These are phyloP conservation scores for Candida neerlandica DNA, from an alignment of 1,139 yeast genomes.

Conservation along the genomic window DNA sequence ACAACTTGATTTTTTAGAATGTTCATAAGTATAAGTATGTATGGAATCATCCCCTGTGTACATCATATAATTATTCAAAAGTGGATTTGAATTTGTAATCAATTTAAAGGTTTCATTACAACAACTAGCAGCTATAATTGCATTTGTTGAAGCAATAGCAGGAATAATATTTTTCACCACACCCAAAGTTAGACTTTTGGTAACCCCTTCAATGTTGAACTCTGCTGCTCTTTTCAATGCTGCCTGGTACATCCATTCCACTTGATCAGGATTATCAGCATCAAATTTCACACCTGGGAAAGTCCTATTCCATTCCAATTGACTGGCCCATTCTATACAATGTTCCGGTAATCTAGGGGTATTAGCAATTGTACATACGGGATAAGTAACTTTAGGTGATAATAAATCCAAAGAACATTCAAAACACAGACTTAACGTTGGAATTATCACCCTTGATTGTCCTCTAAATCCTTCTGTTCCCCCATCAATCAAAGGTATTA, in stretches of 20 bases:
- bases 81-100: slow-evolving; percentile 68
- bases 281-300: slow-evolving; percentile 56
- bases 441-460: slow-evolving; percentile 84
- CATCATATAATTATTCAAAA: slow-evolving; percentile 80
- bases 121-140: slow-evolving; percentile 88
- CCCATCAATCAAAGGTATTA: slow-evolving; percentile 89
- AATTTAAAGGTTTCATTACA: slow-evolving; percentile 86
- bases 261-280: slow-evolving; percentile 69
- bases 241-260: slow-evolving; percentile 61
- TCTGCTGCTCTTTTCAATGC: slow-evolving; percentile 62
- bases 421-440: slow-evolving; percentile 85
- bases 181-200: slow-evolving; percentile 73
- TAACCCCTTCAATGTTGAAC: slow-evolving; percentile 74
- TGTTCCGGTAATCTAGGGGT: slow-evolving; percentile 94
- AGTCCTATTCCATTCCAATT: slow-evolving; percentile 68
- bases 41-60: slow-evolving; percentile 80
- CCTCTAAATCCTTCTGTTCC: slow-evolving; percentile 97
- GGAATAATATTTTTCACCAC: slow-evolving; percentile 93
- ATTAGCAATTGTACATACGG: slow-evolving; percentile 92
- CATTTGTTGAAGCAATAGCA: slow-evolving; percentile 92
- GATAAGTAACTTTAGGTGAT: slow-evolving; percentile 71
- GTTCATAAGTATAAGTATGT: slow-evolving; percentile 71
- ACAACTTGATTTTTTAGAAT: slow-evolving; percentile 62
- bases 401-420: slow-evolving; percentile 87
- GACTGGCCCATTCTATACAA: slow-evolving; percentile 90